phyloP scores from a whole-genome alignment of 2,329 filamentous ascomycete genomes.

The Pseudogymnoascus destructans region DNA sequence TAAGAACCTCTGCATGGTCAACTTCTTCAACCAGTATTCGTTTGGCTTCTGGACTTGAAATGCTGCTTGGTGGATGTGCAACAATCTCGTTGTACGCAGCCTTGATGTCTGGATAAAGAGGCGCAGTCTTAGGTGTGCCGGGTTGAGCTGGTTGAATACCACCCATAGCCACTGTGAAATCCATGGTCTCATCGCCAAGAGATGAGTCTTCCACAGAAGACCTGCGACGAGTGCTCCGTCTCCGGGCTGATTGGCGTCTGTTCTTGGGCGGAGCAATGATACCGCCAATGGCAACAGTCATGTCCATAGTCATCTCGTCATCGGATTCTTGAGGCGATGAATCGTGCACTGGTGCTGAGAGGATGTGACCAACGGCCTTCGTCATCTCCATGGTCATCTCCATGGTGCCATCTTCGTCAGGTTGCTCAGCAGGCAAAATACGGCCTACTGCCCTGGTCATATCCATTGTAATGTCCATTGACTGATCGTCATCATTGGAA shows the following conservation, averaged over 20 bases:
- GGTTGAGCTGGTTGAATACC: conserved; percentile 33
- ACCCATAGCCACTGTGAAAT: conserved; percentile 43
- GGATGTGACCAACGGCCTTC: conserved; percentile 28
- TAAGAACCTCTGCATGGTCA: conserved; percentile 34
- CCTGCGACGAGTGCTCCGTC: conserved; percentile 28
- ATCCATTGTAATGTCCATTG: conserved; percentile 71
- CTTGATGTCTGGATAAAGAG: conserved; percentile 13
- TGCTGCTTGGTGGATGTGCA: not conserved
- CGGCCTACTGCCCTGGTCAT: conserved; percentile 72
- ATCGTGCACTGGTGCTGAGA: conserved; percentile 6
- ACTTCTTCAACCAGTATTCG: conserved; percentile 46
- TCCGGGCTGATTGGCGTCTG: conserved; percentile 25
- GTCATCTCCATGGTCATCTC: conserved; percentile 43
- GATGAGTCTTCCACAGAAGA: conserved; percentile 24
- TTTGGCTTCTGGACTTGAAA: conserved; percentile 32
- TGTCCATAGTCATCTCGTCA: conserved; percentile 33
- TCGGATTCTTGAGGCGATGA: conserved; percentile 9
- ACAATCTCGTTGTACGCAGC: not conserved
- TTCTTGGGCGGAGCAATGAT: conserved; percentile 28
- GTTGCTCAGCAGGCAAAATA: conserved; percentile 40
- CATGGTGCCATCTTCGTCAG: conserved; percentile 30
- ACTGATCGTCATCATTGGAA: conserved; percentile 25
- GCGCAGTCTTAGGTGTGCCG: conserved; percentile 29
- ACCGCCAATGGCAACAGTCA: conserved; percentile 42
- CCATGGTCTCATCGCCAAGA: conserved; percentile 33